Evolutionary conservation across 257 asterid species (phyloP).

Genomic region (Galeopsis tetrahit): DNA sequence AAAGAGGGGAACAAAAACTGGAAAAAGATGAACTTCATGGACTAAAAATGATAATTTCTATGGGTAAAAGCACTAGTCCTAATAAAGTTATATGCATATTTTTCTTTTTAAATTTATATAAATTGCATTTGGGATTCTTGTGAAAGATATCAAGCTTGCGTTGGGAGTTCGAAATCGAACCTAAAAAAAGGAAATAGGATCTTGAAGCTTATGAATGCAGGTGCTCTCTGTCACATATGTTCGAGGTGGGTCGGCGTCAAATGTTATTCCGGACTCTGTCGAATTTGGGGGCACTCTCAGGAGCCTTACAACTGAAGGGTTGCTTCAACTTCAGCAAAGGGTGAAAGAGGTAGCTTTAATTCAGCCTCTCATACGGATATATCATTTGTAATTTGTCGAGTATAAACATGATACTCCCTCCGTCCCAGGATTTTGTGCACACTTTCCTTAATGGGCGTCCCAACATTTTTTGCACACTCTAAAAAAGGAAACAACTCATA

Average conservation of each 20-base stretch:
- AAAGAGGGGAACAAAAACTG: no score
- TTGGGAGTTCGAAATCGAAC: not conserved
- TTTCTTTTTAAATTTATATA: not conserved
- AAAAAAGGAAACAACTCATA: no score
- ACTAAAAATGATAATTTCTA: no score
- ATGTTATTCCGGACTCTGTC: slow-evolving; percentile 65
- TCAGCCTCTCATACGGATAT: not conserved
- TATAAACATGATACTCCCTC: no score
- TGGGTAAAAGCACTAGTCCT: not conserved
- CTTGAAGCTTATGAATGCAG: slow-evolving; percentile 40
- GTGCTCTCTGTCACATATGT: slow-evolving; percentile 82
- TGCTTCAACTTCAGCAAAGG: slow-evolving; percentile 65
- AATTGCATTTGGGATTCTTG: not conserved
- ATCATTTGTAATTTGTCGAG: no score
- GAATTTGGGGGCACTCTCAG: slow-evolving; percentile 83
- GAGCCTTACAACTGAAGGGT: slow-evolving; percentile 83
- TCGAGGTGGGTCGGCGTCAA: slow-evolving; percentile 67
- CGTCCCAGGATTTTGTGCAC: no score
- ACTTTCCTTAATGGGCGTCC: no score
- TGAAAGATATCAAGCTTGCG: not conserved
- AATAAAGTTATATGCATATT: not conserved
- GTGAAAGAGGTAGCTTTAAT: slow-evolving; percentile 66
- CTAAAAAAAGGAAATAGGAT: not conserved
- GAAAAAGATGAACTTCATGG: no score
- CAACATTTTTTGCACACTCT: no score